These are phyloP conservation scores for Blastocystis sp. DNA, from an alignment of 352 stramenopile genomes.

Conservation along the genomic window DNA sequence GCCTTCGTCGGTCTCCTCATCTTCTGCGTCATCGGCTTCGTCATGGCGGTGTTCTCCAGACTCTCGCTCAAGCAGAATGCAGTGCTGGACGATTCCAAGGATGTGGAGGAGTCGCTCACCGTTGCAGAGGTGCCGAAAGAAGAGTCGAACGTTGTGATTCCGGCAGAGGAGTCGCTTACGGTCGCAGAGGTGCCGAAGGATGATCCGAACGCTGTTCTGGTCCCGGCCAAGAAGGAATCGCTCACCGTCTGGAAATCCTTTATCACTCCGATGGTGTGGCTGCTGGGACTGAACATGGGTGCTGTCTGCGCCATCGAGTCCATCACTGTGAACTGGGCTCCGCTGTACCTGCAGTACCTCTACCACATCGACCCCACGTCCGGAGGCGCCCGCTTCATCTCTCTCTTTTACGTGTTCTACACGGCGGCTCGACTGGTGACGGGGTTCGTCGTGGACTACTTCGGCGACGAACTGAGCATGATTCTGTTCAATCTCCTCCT, in stretches of 20 bases:
- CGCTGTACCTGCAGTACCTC: slow-evolving; percentile 61
- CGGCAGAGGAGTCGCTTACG: too few species aligned
- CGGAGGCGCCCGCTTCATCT: slow-evolving; percentile 26
- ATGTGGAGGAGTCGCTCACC: too few species aligned
- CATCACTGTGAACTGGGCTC: slow-evolving; percentile 56
- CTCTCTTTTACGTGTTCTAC: slow-evolving; percentile 69
- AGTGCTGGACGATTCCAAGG: too few species aligned
- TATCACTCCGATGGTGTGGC: slow-evolving; percentile 64
- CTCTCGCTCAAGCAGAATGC: slow-evolving; percentile 56
- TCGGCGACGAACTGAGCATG: slow-evolving; percentile 39
- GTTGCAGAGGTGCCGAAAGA: too few species aligned
- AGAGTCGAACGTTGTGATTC: too few species aligned
- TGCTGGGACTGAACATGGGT: slow-evolving; percentile 62
- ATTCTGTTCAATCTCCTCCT: slow-evolving; percentile 35
- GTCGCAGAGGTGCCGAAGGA: background rate
- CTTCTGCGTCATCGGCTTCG: background rate
- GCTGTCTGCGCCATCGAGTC: slow-evolving; percentile 67
- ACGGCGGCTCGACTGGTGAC: slow-evolving; percentile 29
- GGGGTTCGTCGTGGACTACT: slow-evolving; percentile 49
- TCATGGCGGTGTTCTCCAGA: background rate
- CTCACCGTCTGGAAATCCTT: slow-evolving; percentile 48
- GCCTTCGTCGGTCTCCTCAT: slow-evolving; percentile 64
- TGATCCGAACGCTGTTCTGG: background rate
- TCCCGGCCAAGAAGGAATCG: background rate
- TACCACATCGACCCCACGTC: slow-evolving; percentile 22